phyloP scores from a whole-genome alignment of 2,329 filamentous ascomycete species.

The Thelonectria blattea region DNA sequence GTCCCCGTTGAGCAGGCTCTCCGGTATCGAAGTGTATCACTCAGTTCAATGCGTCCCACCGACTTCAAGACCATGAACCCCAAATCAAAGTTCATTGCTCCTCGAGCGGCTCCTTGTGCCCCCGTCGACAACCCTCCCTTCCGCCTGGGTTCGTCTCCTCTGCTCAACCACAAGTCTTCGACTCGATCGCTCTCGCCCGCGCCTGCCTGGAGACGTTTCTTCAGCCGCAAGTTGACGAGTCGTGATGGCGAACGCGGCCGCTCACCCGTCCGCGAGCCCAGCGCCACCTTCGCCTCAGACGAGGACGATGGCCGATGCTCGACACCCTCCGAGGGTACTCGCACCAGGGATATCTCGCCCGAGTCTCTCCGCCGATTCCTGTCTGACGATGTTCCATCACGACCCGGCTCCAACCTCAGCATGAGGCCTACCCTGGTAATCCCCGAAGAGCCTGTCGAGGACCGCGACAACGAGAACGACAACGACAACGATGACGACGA shows the following conservation, averaged over 20 bases:
- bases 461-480: conserved; percentile 44
- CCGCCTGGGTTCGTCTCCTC: conserved; percentile 42
- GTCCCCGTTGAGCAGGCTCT: conserved; percentile 73
- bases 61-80: conserved; percentile 80
- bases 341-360: conserved; percentile 60
- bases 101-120: conserved; percentile 60
- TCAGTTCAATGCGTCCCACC: conserved; percentile 62
- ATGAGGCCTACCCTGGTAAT: conserved; percentile 44
- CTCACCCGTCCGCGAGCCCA: conserved; percentile 37
- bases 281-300: conserved; percentile 14
- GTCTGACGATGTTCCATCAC: conserved; percentile 50
- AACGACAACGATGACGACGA: conserved; percentile 67
- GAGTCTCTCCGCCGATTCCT: conserved; percentile 61
- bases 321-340: conserved; percentile 48
- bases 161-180: conserved; percentile 47
- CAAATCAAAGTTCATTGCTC: conserved; percentile 74
- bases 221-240: conserved; percentile 50
- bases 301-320: conserved; percentile 28
- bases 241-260: conserved; percentile 45
- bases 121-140: conserved; percentile 28
- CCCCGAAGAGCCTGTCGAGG: conserved; percentile 45
- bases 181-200: conserved; percentile 55
- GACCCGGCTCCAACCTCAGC: conserved; percentile 35
- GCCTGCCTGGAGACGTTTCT: conserved; percentile 59
- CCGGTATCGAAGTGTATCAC: conserved; percentile 68